phyloP scores from a whole-genome alignment of 2,329 filamentous ascomycete genomes.

The Xylariomycetidae sp. region DNA sequence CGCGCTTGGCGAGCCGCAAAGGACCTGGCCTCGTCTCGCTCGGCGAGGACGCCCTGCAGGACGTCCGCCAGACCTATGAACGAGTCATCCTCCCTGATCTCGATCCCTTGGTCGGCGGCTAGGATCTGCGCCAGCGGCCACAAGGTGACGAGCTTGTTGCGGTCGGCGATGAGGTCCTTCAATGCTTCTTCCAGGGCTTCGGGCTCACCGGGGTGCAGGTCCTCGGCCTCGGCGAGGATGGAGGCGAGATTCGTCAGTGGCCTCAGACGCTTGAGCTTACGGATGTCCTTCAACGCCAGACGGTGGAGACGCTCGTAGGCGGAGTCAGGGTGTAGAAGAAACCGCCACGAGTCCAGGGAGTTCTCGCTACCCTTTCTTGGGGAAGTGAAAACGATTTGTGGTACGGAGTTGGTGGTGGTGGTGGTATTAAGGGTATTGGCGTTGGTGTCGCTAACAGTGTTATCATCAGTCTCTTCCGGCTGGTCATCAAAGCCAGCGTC shows the following conservation, averaged over 20 bases:
- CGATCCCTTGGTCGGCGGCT: conserved; percentile 13
- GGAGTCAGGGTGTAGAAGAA: conserved; percentile 5
- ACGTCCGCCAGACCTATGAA: conserved; percentile 4
- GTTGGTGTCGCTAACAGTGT: conserved; percentile 6
- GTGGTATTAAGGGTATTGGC: conserved; percentile 7
- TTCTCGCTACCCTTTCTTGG: neutral
- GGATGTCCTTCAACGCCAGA: conserved; percentile 6
- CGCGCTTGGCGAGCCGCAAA: conserved; percentile 7
- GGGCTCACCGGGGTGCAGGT: conserved; percentile 8
- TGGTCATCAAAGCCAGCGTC: conserved; percentile 3
- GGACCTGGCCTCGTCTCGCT: conserved; percentile 11
- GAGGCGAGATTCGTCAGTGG: conserved; percentile 11
- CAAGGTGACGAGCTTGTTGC: conserved; percentile 9
- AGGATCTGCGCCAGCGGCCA: conserved; percentile 14
- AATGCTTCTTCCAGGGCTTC: conserved; percentile 5
- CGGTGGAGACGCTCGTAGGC: conserved; percentile 10
- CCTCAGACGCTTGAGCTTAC: neutral
- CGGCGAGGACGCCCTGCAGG: conserved; percentile 7
- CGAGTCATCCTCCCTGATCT: conserved; percentile 7
- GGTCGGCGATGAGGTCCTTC: conserved; percentile 14
- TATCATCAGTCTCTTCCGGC: neutral
- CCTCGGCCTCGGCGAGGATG: conserved; percentile 12
- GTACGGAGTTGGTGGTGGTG: neutral
- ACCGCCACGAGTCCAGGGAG: neutral
- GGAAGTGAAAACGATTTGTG: conserved; percentile 2